Evolutionary conservation across 148 eudicot species (phyloP), one percentile per base, ranked within the genome.

Genomic region (Rhododendron simsii): DNA sequence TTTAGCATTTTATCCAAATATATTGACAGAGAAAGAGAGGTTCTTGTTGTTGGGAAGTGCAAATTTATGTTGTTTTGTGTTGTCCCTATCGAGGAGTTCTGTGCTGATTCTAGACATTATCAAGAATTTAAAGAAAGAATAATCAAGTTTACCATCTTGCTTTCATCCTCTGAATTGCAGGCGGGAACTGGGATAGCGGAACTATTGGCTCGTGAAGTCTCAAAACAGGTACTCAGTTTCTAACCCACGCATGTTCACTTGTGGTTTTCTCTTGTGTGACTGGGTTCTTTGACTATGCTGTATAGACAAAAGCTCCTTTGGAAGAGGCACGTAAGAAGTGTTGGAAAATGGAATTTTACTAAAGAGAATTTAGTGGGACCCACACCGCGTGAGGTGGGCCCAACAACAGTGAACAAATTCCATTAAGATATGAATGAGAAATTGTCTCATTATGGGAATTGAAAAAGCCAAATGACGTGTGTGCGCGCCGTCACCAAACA

Each of bases 151-250:
- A 41, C 12, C 20, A 7, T 73, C 11, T 69, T 12, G 4, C 44
- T 51, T 33, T 12, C 51, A 5, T n/a, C 69, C 63, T 28, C 78
- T 61, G 7, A 45, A 45, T 84, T 90, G 87, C 93, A 96, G 98
- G 98, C 99, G 14, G 98, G 99, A 55, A 96, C 99, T 39, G 99
- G 99, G 57, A 96, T 95, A 84, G 99, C 99, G 35, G 98, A 95
- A 87, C 97, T 96, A 78, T 95, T 96, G 81, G 98, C 99, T 71
- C 93, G 90, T 82, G 97, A 94, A 91, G 92, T 96, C 90, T 94
- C 97, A 61, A 61, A 94, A 87, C 93, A 93, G 96, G 99, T 96
- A 87, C 71, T 69, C 1, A 48, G n/a, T 3, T 63, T 6, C 48
- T n/a, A 45, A 37, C 50, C 44, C 20, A 61, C 13, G 37, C 28